Percentiles rank a stretch among this genome's conserved stretches.
These are phyloP conservation scores for Candida bentonensis DNA, from an alignment of 805 yeast genomes.

Conservation along the genomic window DNA sequence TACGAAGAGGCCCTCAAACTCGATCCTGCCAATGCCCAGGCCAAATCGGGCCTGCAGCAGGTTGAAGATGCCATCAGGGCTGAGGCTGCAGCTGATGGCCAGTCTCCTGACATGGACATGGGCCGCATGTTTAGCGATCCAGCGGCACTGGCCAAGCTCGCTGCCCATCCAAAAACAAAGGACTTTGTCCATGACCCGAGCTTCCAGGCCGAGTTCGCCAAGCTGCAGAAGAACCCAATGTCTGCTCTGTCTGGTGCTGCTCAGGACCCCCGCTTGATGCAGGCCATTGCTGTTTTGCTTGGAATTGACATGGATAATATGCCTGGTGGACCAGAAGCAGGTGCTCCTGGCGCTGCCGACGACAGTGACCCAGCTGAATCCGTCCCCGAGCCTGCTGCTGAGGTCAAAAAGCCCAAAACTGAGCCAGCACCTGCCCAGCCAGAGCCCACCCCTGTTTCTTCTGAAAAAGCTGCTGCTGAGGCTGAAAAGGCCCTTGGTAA, in stretches of 20 bases:
- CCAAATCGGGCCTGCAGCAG: constrained; percentile 63
- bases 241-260: constrained; percentile 56
- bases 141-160: constrained; percentile 56
- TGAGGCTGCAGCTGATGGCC: constrained; percentile 29
- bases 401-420: constrained; percentile 13
- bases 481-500: constrained; percentile 75
- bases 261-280: constrained; percentile 77
- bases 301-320: constrained; percentile 48
- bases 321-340: constrained; percentile 14
- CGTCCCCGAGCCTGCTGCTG: constrained; percentile 14
- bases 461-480: constrained; percentile 23
- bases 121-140: constrained; percentile 74
- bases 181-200: constrained; percentile 79
- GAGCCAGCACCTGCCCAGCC: constrained; percentile 16
- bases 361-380: constrained; percentile 10
- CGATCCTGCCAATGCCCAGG: constrained; percentile 74
- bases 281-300: constrained; percentile 69
- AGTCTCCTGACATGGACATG: constrained; percentile 58
- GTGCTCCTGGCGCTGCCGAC: constrained; percentile 16
- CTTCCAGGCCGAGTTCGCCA: constrained; percentile 52
- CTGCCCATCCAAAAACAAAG: constrained; percentile 73
- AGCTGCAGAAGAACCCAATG: constrained; percentile 52
- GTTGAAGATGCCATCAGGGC: constrained; percentile 47
- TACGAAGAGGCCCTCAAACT: constrained; percentile 70
- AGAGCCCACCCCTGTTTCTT: constrained; percentile 13